Conservation (phyloP, 768 basidiomycete genomes). For the Gyrodon lividus region DNA sequence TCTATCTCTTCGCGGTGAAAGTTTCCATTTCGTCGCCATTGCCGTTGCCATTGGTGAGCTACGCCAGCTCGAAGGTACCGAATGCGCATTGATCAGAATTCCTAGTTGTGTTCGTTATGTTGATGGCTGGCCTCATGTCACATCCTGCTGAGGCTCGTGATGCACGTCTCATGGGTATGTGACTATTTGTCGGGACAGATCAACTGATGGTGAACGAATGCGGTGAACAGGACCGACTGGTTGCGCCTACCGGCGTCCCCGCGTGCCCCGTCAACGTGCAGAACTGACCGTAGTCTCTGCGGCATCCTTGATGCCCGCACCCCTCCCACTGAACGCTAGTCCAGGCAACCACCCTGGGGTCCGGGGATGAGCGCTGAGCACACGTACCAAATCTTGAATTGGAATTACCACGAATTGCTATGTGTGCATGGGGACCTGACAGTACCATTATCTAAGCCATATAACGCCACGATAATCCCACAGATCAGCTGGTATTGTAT, state of each 20-base stretch:
- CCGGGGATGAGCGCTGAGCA: too few species aligned
- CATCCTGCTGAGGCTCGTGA: background rate
- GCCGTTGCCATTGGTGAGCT: slow-evolving; percentile 5
- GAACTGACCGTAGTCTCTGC: background rate
- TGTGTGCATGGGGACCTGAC: too few species aligned
- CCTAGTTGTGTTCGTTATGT: slow-evolving; percentile 1
- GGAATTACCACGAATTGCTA: background rate
- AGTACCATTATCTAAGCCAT: too few species aligned
- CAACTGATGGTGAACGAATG: background rate
- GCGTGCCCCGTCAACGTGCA: background rate
- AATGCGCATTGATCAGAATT: background rate
- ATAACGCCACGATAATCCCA: too few species aligned
- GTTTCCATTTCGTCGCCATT: background rate
- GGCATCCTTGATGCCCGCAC: background rate
- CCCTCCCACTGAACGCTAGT: too few species aligned
- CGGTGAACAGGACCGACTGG: background rate
- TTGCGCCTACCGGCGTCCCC: background rate
- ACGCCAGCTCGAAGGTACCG: background rate
- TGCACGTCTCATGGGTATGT: background rate
- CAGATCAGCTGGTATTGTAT: too few species aligned
- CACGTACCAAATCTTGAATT: background rate
- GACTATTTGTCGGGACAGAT: background rate
- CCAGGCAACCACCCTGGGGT: too few species aligned
- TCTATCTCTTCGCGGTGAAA: background rate
- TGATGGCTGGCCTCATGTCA: background rate